Conservation (phyloP, 805 yeast genomes). For the Ogataea corticis region DNA sequence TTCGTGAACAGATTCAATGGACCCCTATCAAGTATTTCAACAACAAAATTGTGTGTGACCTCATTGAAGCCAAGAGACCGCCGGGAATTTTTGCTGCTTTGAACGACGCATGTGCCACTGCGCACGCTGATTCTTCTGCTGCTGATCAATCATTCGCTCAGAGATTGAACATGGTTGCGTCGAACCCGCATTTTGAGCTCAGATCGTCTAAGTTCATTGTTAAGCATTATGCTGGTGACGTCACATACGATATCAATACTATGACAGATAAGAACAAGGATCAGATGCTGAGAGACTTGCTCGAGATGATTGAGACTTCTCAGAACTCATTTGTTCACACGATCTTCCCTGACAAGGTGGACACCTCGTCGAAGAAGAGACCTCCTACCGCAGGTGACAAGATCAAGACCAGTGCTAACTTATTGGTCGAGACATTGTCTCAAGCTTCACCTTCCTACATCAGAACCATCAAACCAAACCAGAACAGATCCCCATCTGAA, state of each 20-base stretch:
- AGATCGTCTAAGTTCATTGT: slow-evolving; percentile 85
- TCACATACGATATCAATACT: slow-evolving; percentile 80
- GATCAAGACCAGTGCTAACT: slow-evolving; percentile 88
- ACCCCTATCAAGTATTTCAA: slow-evolving; percentile 96
- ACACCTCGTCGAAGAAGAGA: slow-evolving; percentile 66
- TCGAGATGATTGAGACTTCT: slow-evolving; percentile 76
- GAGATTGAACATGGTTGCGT: slow-evolving; percentile 78
- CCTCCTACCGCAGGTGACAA: slow-evolving; percentile 97
- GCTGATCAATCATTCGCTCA: slow-evolving; percentile 97
- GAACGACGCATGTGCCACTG: slow-evolving; percentile 96
- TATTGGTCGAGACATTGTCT: slow-evolving; percentile 83
- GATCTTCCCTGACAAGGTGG: slow-evolving; percentile 66
- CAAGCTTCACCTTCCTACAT: slow-evolving; percentile 94
- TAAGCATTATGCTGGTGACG: slow-evolving; percentile 99
- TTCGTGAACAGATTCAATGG: slow-evolving; percentile 94
- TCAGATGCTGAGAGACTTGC: slow-evolving; percentile 82
- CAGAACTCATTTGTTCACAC: slow-evolving; percentile 58
- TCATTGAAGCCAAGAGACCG: slow-evolving; percentile 90
- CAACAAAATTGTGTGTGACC: slow-evolving; percentile 93
- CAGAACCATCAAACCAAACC: slow-evolving; percentile 96
- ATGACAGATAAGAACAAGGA: slow-evolving; percentile 98
- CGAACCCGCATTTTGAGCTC: slow-evolving; percentile 85
- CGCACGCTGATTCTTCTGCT: slow-evolving; percentile 95
- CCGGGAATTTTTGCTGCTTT: slow-evolving; percentile 96
- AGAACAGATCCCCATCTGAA: slow-evolving; percentile 85